Conservation (phyloP, 768 basidiomycete species). For the Coprinopsis strossmayeri region DNA sequence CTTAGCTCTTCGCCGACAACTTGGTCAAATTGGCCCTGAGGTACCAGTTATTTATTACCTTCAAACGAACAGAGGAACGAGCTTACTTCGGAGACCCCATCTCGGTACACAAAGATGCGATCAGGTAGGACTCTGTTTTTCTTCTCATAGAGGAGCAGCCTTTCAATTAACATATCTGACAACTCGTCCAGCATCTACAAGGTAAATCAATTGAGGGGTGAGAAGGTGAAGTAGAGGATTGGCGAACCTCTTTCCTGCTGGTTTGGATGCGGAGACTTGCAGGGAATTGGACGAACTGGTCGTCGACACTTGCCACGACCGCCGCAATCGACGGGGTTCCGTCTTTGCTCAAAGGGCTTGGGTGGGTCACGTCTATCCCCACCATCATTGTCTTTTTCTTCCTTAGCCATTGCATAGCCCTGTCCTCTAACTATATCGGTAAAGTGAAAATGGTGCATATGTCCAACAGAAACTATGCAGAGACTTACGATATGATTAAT, state of each 20-base stretch:
- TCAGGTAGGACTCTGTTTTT: conserved; percentile 56
- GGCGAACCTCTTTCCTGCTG: conserved; percentile 39
- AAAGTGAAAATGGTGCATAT: conserved; percentile 6
- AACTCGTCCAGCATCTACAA: conserved; percentile 68
- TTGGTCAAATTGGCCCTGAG: conserved; percentile 65
- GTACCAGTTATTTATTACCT: background rate
- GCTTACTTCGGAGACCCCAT: conserved; percentile 75
- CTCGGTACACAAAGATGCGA: conserved; percentile 67
- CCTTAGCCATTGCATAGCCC: conserved; percentile 57
- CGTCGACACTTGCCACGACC: conserved; percentile 72
- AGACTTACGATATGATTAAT: conserved; percentile 55
- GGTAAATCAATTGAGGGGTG: background rate
- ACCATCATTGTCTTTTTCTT: conserved; percentile 74
- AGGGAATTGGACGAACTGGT: conserved; percentile 68
- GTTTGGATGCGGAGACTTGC: conserved; percentile 66
- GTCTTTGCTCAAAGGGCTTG: conserved; percentile 54
- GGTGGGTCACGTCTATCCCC: conserved; percentile 82
- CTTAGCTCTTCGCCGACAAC: conserved; percentile 58
- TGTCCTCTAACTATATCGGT: conserved; percentile 39
- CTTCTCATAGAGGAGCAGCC: conserved; percentile 49
- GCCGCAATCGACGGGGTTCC: conserved; percentile 83
- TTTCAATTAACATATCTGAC: conserved; percentile 61
- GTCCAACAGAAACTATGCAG: background rate
- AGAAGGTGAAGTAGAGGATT: background rate
- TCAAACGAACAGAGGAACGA: background rate